Base-by-base conservation (phyloP, 345 rosid species). In the Odontarrhena argentea region DNA sequence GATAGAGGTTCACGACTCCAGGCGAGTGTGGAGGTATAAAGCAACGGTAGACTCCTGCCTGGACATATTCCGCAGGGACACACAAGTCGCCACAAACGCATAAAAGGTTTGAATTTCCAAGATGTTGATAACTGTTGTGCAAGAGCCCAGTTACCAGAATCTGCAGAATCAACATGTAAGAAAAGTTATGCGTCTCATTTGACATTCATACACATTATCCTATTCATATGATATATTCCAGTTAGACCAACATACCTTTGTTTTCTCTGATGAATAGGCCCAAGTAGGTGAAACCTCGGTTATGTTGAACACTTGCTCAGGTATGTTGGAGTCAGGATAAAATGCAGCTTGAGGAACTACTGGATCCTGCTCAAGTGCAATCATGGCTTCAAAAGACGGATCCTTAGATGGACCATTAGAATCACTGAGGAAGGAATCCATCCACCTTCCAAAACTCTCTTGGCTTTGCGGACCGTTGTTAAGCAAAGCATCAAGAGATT, bases 391-490 rank as follows among this genome's bases (percentile, higher is more conserved):
- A 60, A 69, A 78, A 55, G 55, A 56, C 40, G 83, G 75, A 62
- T 76, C 86, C 71, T 80, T 83, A 55, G 74, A 55, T 30, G 88
- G 76, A 43, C 70, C 76, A 3, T 83, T 79, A 54, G 95, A 74
- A 60, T 84, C 84, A 4, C 80, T 65, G 53, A 86, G 74, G 48
- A 87, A 64, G 45, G 53, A 73, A 77, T 82, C 76, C 74, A 91
- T 81, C 99, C 97, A 94, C 76, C 71, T 81, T 65, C 96, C 90
- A 75, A 88, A 86, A 81, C 89, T 94, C 69, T 85, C 99, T 75
- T 86, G 91, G 75, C 82, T 88, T 69, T 82, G 86, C 67, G 84
- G 73, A 78, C 86, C 83, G 42, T 74, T 83, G 74, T 82, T 65
- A 18, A 67, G 77, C 74, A 77, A 70, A 76, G 67, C 66, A 70